phyloP scores from a whole-genome alignment of 2,329 filamentous ascomycete genomes.

The Xylariaceae sp. region DNA sequence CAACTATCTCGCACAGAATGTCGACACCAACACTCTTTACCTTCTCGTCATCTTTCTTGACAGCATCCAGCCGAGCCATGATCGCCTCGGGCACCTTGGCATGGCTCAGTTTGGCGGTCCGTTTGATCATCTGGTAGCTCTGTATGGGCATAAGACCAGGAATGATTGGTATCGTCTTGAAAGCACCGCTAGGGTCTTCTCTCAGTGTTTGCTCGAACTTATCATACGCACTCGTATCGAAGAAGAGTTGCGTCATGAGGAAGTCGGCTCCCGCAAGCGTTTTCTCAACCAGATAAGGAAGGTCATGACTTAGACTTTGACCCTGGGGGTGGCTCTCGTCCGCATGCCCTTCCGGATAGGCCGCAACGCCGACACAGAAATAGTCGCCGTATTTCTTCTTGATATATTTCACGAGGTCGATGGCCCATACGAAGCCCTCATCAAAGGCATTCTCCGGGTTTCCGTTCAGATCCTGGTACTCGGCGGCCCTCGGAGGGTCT shows the following conservation, averaged over 20 bases:
- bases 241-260: conserved; percentile 97
- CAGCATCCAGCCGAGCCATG: conserved; percentile 62
- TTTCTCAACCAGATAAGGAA: conserved; percentile 88
- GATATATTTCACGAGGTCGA: conserved; percentile 88
- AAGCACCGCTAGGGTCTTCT: conserved; percentile 75
- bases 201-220: conserved; percentile 72
- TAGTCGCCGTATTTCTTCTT: conserved; percentile 81
- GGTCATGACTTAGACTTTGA: conserved; percentile 68
- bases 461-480: conserved; percentile 66
- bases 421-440: conserved; percentile 80
- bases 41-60: conserved; percentile 73
- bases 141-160: conserved; percentile 97
- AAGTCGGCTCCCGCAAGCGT: conserved; percentile 89
- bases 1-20: conserved; percentile 78
- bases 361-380: conserved; percentile 92
- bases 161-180: conserved; percentile 83
- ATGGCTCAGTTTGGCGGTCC: conserved; percentile 92
- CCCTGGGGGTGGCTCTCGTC: conserved; percentile 77
- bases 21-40: conserved; percentile 77
- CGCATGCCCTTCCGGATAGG: conserved; percentile 91
- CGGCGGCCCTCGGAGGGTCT: conserved; percentile 82
- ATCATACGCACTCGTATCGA: conserved; percentile 78
- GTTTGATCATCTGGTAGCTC: conserved; percentile 90
- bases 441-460: conserved; percentile 56
- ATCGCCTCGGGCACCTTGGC: conserved; percentile 71